Base-by-base conservation (phyloP, 805 yeast species). In the Ogataea paradorogensis region DNA sequence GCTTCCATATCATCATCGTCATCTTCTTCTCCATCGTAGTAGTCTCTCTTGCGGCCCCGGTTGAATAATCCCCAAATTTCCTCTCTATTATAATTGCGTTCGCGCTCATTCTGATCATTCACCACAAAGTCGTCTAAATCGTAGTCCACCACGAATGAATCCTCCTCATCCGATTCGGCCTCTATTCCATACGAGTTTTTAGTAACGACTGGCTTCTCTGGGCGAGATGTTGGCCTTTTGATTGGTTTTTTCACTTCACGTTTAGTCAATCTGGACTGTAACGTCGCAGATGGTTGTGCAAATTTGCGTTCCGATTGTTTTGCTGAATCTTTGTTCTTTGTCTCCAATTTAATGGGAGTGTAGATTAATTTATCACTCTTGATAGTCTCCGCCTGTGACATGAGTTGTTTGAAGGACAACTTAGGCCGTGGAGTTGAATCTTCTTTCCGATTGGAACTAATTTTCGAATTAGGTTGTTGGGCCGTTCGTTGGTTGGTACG, bases 61-160 rank as follows among this genome's bases (percentile, higher is more conserved):
- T 79, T 82, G 61, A 90, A 84, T 62, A 91, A 74, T 14, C 80
- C 76, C 96, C 96, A 88, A 33, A 91, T 90, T 60, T 89, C 96
- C 47, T 84, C 89, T 30, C 91, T 66, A 51, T 86, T 85, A 49
- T 84, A 85, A 27, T 25, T 36, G 18, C 42, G 42, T 21, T 22
- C 9, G 32, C 36, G 36, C 28, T 38, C 36, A 28, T 23, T 24
- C 15, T 4, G 24, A 30, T 78, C 85, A 35, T 75, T 73, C 8
- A 71, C 88, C 25, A 82, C 69, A 52, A 81, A 82, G 28, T 73
- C 81, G 43, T 69, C 73, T 11, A 70, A 84, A 27, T 82, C 69
- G 50, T 70, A 75, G 9, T 71, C 76, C 6, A 70, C 74, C 16
- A 70, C 73, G n/a, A 63, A 45, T 14, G 44, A 45, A 20, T 68